Evolutionary conservation across 169 alveolate genomes (phyloP).

Genomic region (Toxoplasma gondii): DNA sequence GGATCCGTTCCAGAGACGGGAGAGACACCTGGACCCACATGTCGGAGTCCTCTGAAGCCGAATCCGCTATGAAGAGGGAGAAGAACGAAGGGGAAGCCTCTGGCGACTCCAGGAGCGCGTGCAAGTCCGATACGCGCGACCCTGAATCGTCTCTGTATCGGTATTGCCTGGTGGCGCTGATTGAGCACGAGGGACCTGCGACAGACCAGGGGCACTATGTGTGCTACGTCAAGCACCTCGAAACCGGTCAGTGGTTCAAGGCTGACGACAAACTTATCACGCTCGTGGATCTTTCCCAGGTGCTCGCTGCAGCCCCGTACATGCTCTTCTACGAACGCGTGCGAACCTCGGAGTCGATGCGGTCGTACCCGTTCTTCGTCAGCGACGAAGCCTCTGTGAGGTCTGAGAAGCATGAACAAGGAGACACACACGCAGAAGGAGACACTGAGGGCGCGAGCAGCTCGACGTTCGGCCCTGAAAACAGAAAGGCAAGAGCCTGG

Average conservation of each 20-base stretch:
- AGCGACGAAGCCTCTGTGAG: background rate
- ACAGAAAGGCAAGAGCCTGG: background rate
- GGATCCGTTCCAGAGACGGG: no score
- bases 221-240: constrained; percentile 60
- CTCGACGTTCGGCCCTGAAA: no score
- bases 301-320: constrained; percentile 57
- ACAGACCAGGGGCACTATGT: constrained; percentile 66
- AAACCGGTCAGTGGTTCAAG: constrained; percentile 47
- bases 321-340: constrained; percentile 65
- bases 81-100: no score
- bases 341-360: background rate
- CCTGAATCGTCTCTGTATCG: background rate
- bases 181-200: constrained; percentile 65
- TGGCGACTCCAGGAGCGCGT: no score
- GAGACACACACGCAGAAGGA: background rate
- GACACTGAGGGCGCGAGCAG: background rate
- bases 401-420: background rate
- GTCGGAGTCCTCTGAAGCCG: no score
- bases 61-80: no score
- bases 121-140: no score
- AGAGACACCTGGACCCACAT: no score
- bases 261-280: constrained; percentile 58
- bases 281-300: constrained; percentile 47
- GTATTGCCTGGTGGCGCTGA: constrained; percentile 52
- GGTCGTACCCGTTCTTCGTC: background rate